Conservation (phyloP, 306 rosid genomes). For the Quercus engelmannii region DNA sequence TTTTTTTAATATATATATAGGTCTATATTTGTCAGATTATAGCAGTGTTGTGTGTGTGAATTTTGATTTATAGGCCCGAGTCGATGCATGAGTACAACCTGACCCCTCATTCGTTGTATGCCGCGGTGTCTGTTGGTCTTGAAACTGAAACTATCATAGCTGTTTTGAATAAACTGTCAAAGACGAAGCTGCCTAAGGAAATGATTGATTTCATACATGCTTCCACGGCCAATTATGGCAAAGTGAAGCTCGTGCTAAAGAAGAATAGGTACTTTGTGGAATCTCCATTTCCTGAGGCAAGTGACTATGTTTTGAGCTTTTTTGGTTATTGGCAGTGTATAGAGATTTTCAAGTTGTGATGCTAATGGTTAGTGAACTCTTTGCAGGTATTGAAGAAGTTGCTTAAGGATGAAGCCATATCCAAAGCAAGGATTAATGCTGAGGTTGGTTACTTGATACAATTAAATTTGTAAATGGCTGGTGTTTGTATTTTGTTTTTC, state of each 20-base stretch:
- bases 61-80: constrained; percentile 67
- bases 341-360: constrained; percentile 11
- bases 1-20: neutral
- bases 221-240: constrained; percentile 91
- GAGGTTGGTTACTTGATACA: constrained; percentile 52
- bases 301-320: constrained; percentile 3
- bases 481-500: constrained; percentile 3
- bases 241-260: constrained; percentile 95
- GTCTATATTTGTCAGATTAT: neutral
- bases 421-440: constrained; percentile 62
- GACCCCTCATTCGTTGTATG: constrained; percentile 90
- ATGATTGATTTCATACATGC: constrained; percentile 83
- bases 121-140: constrained; percentile 93
- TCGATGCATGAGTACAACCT: constrained; percentile 95
- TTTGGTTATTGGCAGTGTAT: constrained; percentile 1
- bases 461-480: neutral
- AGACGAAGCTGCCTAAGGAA: constrained; percentile 94
- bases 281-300: constrained; percentile 89
- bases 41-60: neutral
- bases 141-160: constrained; percentile 79
- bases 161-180: constrained; percentile 81
- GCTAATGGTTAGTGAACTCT: constrained; percentile 8
- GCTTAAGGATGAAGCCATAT: constrained; percentile 72
- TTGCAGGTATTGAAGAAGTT: constrained; percentile 84
- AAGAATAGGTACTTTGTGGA: constrained; percentile 85